These are phyloP conservation scores for Flaveria trinervia DNA, from an alignment of 129 eudicot species.

Conservation along the genomic window DNA sequence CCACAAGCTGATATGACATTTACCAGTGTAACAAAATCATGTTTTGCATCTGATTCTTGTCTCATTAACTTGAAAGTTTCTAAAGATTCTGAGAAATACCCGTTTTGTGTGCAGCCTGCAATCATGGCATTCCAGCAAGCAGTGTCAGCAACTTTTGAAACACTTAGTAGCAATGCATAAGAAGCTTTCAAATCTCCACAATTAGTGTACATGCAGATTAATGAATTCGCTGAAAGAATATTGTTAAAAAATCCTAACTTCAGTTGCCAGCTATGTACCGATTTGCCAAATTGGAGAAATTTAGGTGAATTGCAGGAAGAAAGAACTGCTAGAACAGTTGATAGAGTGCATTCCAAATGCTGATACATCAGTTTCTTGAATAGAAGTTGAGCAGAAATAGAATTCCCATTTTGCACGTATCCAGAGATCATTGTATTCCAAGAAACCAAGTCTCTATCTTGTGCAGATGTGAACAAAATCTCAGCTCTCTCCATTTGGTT, in stretches of 20 bases:
- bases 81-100: slow-evolving; percentile 51
- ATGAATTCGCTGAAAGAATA: slow-evolving; percentile 46
- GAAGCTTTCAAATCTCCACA: slow-evolving; percentile 55
- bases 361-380: slow-evolving; percentile 45
- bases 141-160: slow-evolving; percentile 38
- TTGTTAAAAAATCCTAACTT: slow-evolving; percentile 56
- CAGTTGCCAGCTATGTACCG: slow-evolving; percentile 54
- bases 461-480: slow-evolving; percentile 37
- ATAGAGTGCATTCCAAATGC: slow-evolving; percentile 40
- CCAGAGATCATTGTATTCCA: slow-evolving; percentile 75
- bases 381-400: slow-evolving; percentile 43
- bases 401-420: slow-evolving; percentile 53
- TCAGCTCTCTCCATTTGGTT: slow-evolving; percentile 38
- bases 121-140: slow-evolving; percentile 67
- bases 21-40: slow-evolving; percentile 51
- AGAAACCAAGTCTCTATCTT: slow-evolving; percentile 51
- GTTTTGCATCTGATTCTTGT: slow-evolving; percentile 36
- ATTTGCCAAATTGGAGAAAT: slow-evolving; percentile 50
- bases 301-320: slow-evolving; percentile 57
- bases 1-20: slow-evolving; percentile 60
- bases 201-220: slow-evolving; percentile 61
- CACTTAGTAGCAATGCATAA: slow-evolving; percentile 35
- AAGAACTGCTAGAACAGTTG: slow-evolving; percentile 53
- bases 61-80: slow-evolving; percentile 53
- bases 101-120: slow-evolving; percentile 57